Evolutionary conservation across 2,329 filamentous ascomycete species (phyloP).

Genomic region (Bipolaris sorokiniana): DNA sequence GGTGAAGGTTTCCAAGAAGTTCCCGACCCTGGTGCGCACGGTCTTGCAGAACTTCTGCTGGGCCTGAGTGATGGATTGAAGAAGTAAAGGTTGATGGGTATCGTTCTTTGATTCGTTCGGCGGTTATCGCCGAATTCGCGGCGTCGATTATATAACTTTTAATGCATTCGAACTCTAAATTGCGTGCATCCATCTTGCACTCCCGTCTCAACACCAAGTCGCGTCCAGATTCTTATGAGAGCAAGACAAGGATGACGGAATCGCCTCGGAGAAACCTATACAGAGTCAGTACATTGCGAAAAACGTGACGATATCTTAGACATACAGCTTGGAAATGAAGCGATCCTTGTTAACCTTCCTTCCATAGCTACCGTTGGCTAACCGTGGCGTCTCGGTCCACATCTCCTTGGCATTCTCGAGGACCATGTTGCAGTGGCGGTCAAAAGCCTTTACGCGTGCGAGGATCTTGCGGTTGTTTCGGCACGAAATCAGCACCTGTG

Average conservation of each 20-base stretch:
- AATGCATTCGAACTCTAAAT: conserved; percentile 38
- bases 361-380: conserved; percentile 86
- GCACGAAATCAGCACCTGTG: conserved; percentile 94
- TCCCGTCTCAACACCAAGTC: conserved; percentile 13
- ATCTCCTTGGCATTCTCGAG: conserved; percentile 98
- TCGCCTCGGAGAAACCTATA: conserved; percentile 82
- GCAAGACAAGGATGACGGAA: conserved; percentile 83
- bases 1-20: conserved; percentile 74
- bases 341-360: conserved; percentile 95
- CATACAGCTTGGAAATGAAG: conserved; percentile 96
- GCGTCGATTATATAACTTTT: conserved; percentile 44
- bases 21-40: conserved; percentile 75
- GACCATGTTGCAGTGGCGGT: conserved; percentile 99
- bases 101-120: conserved; percentile 40
- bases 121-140: conserved; percentile 29
- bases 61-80: conserved; percentile 69
- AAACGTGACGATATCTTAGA: conserved; percentile 25
- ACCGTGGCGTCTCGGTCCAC: conserved; percentile 93
- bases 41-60: conserved; percentile 83
- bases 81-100: conserved; percentile 40
- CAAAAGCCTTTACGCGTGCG: conserved; percentile 96
- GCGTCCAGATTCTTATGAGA: conserved; percentile 63
- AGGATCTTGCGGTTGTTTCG: conserved; percentile 98
- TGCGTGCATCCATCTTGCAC: conserved; percentile 12
- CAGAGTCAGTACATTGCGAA: conserved; percentile 19